These are phyloP conservation scores for Urostyla sp. DNA, from an alignment of 73 alveolate genomes.

Conservation along the genomic window DNA sequence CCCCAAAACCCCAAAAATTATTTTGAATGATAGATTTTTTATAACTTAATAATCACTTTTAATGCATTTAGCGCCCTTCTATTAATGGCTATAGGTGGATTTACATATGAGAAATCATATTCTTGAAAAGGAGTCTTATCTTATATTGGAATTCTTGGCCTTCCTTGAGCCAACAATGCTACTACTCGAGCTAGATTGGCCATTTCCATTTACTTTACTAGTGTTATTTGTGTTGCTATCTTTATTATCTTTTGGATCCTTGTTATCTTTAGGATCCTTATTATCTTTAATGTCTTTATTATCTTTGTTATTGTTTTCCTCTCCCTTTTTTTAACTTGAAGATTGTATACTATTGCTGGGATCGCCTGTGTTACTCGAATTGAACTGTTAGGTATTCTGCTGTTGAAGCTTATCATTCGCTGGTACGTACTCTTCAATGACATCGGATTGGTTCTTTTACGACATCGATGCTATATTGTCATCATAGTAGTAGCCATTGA, in stretches of 20 bases:
- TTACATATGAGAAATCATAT: slow-evolving; percentile 23
- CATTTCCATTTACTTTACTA: too few species aligned
- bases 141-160: slow-evolving; percentile 11
- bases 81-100: too few species aligned
- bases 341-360: too few species aligned
- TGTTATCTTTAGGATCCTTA: not conserved
- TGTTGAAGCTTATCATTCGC: slow-evolving; percentile 13
- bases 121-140: slow-evolving; percentile 38
- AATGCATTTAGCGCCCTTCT: too few species aligned
- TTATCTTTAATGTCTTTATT: slow-evolving; percentile 5
- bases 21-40: too few species aligned
- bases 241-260: not conserved
- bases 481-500: slow-evolving; percentile 57
- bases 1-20: too few species aligned
- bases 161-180: not conserved
- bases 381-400: too few species aligned
- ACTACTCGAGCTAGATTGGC: not conserved
- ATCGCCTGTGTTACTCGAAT: too few species aligned
- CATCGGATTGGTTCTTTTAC: not conserved
- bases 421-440: slow-evolving; percentile 42
- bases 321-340: slow-evolving; percentile 9
- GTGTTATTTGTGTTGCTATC: not conserved
- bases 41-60: too few species aligned
- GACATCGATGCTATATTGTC: slow-evolving; percentile 17
- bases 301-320: not conserved